These are phyloP conservation scores for Zelonia costaricensis DNA, from an alignment of 208 protist genomes.

Conservation along the genomic window DNA sequence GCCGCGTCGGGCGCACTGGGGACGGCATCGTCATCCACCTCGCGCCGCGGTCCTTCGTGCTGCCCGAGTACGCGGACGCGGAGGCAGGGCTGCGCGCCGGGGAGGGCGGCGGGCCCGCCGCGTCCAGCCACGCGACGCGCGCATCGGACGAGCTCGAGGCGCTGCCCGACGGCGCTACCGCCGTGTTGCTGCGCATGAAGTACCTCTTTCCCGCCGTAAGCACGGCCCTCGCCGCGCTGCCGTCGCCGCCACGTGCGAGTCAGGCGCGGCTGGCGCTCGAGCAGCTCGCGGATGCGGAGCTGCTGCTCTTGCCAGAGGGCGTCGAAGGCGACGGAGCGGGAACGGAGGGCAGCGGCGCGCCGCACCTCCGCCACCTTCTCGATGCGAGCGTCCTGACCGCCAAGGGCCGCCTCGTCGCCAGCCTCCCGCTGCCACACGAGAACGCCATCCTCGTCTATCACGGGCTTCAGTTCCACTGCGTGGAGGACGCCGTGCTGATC, in stretches of 20 bases:
- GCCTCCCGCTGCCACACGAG: conserved; percentile 63
- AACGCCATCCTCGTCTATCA: conserved; percentile 64
- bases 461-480: conserved; percentile 61
- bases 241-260: conserved; percentile 26
- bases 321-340: background rate
- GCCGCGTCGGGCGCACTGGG: conserved; percentile 65
- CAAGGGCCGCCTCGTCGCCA: conserved; percentile 60
- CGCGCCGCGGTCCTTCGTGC: conserved; percentile 37
- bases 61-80: too few relatives aligned
- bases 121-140: conserved; percentile 6
- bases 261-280: conserved; percentile 36
- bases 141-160: conserved; percentile 19
- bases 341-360: too few relatives aligned
- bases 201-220: conserved; percentile 39
- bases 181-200: conserved; percentile 62
- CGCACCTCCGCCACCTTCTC: too few relatives aligned
- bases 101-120: too few relatives aligned
- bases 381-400: conserved; percentile 33
- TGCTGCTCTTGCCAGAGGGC: conserved; percentile 30
- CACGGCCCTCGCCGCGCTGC: conserved; percentile 37
- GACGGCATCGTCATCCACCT: conserved; percentile 76
- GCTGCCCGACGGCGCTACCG: conserved; percentile 37
- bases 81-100: too few relatives aligned
- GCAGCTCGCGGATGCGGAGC: conserved; percentile 52
- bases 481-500: conserved; percentile 75